Evolutionary conservation across 352 stramenopile genomes (phyloP).

Genomic region (Globisporangium spiculum): DNA sequence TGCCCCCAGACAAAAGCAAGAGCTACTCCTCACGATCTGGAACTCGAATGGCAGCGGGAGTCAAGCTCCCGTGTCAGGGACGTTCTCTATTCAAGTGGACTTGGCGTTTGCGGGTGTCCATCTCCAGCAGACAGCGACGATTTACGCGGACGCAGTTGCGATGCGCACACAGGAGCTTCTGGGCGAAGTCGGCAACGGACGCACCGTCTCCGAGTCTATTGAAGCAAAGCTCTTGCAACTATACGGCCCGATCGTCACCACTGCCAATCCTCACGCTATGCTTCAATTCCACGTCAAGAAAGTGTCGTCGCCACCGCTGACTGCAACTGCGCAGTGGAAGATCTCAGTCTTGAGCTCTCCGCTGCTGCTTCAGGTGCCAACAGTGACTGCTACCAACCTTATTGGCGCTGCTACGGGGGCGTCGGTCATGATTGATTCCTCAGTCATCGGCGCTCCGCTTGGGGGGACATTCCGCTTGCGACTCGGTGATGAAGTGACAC

Average conservation of each 20-base stretch:
- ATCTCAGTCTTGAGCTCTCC: conserved; percentile 12
- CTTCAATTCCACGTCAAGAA: conserved; percentile 26
- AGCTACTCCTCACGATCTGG: conserved; percentile 16
- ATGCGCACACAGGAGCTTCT: conserved; percentile 30
- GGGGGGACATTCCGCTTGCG: conserved; percentile 28
- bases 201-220: conserved; percentile 27
- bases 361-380: conserved; percentile 6
- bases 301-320: not conserved
- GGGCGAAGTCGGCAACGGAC: conserved; percentile 23
- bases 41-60: not conserved
- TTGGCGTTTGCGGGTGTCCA: conserved; percentile 1
- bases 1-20: conserved; percentile 4
- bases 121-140: not conserved
- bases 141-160: conserved; percentile 29
- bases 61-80: conserved; percentile 14
- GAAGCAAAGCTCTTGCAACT: conserved; percentile 24
- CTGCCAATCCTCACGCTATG: not conserved
- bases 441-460: conserved; percentile 9
- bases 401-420: conserved; percentile 2
- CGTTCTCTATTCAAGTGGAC: conserved; percentile 23
- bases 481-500: conserved; percentile 22
- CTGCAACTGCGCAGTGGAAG: conserved; percentile 12
- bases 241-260: conserved; percentile 11
- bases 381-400: conserved; percentile 5
- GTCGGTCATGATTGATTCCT: not conserved